Evolutionary conservation across 2,329 filamentous ascomycete genomes (phyloP).

Genomic region (Phyllosticta paracitricarpa): DNA sequence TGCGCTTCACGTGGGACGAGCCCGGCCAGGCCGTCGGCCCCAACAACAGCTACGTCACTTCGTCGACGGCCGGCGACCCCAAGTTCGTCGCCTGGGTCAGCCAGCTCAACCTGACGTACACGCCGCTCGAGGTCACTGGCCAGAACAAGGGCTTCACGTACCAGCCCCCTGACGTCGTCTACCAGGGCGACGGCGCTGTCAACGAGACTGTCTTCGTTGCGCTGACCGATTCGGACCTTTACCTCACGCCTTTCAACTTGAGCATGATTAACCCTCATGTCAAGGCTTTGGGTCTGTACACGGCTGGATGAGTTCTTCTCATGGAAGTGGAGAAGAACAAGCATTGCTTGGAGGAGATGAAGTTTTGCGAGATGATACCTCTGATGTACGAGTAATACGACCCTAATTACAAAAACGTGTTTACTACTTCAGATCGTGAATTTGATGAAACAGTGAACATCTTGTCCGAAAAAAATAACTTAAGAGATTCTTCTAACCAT

Average conservation of each 20-base stretch:
- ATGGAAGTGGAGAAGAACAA: not conserved
- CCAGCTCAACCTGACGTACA: conserved; percentile 53
- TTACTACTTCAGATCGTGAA: not conserved
- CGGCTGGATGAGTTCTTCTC: conserved; percentile 52
- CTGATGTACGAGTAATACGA: not conserved
- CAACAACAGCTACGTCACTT: conserved; percentile 72
- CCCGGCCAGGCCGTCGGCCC: conserved; percentile 62
- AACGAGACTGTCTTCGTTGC: conserved; percentile 76
- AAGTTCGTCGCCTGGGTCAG: conserved; percentile 65
- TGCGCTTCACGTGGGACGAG: conserved; percentile 62
- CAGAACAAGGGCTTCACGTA: conserved; percentile 54
- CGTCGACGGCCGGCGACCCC: conserved; percentile 46
- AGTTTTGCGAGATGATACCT: not conserved
- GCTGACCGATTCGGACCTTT: conserved; percentile 58
- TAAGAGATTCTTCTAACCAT: not conserved
- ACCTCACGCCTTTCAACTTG: conserved; percentile 68
- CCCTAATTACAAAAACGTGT: not conserved
- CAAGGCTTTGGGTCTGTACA: conserved; percentile 63
- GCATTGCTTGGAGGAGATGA: not conserved
- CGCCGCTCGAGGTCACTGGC: conserved; percentile 53
- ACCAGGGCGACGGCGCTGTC: conserved; percentile 54
- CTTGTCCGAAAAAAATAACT: not conserved
- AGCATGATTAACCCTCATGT: conserved; percentile 66
- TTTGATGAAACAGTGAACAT: not conserved
- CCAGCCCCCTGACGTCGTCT: conserved; percentile 63